A percentile compares a stretch with the other conserved stretches of the same genome.
phyloP scores from a whole-genome alignment of 768 basidiomycete species.

The Serendipita indica region DNA sequence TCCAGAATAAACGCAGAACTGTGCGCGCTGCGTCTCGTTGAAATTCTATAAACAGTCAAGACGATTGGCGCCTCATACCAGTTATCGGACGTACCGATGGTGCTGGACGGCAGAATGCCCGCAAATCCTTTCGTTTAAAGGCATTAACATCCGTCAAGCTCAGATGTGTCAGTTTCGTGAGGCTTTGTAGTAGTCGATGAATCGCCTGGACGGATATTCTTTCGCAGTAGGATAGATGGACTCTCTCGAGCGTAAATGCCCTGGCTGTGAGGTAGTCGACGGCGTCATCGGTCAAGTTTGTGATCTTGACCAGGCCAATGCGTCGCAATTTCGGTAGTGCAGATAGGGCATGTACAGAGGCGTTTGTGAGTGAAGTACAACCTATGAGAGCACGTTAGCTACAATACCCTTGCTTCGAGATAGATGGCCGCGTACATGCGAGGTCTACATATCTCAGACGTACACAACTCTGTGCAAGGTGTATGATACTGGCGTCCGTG shows the following conservation, averaged over 20 bases:
- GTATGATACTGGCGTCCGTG: conserved; percentile 75
- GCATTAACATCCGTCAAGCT: conserved; percentile 94
- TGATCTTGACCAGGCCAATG: conserved; percentile 87
- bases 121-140: conserved; percentile 72
- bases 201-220: conserved; percentile 86
- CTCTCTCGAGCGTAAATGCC: conserved; percentile 77
- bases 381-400: conserved; percentile 30
- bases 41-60: conserved; percentile 49
- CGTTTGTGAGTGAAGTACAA: conserved; percentile 76
- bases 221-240: conserved; percentile 95
- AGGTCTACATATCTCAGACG: conserved; percentile 90
- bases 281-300: conserved; percentile 85
- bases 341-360: conserved; percentile 86
- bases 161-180: conserved; percentile 86
- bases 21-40: conserved; percentile 69
- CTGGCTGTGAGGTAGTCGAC: conserved; percentile 78
- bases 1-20: conserved; percentile 95
- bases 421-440: conserved; percentile 50
- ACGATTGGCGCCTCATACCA: conserved; percentile 16
- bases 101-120: conserved; percentile 77
- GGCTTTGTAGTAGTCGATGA: conserved; percentile 73
- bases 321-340: conserved; percentile 78
- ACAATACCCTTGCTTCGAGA: conserved; percentile 15
- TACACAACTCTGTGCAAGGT: conserved; percentile 73
- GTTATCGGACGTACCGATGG: conserved; percentile 46